phyloP scores from a whole-genome alignment of 768 basidiomycete species.

The Boletus sp. region DNA sequence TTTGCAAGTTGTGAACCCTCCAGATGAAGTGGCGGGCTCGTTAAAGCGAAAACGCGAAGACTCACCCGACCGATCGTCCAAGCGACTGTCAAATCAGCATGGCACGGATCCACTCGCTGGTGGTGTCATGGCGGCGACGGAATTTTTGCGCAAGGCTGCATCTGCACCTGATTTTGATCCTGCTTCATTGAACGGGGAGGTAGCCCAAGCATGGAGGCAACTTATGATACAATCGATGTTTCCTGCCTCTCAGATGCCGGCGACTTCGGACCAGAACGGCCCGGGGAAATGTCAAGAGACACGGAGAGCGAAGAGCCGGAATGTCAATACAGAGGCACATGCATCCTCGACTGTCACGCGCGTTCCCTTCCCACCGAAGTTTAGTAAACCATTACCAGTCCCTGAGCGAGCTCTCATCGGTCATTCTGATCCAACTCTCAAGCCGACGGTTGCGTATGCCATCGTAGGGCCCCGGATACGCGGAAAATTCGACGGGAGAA shows the following conservation, averaged over 20 bases:
- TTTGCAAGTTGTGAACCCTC: not conserved
- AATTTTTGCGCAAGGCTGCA: conserved; percentile 23
- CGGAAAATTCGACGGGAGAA: conserved; percentile 69
- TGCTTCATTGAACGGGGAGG: conserved; percentile 35
- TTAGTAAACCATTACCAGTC: conserved; percentile 18
- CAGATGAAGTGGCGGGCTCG: not conserved
- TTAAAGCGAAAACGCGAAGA: conserved; percentile 45
- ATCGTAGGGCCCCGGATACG: conserved; percentile 51
- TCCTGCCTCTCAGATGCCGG: conserved; percentile 35
- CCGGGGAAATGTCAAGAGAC: conserved; percentile 4
- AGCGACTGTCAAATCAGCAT: conserved; percentile 22
- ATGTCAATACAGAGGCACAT: not conserved
- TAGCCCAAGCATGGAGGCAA: conserved; percentile 55
- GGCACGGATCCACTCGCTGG: not conserved
- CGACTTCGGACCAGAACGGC: conserved; percentile 7
- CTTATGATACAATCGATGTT: conserved; percentile 61
- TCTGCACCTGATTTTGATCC: conserved; percentile 27
- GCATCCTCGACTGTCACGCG: conserved; percentile 6
- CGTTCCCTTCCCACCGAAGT: conserved; percentile 14
- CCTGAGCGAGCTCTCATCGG: conserved; percentile 22
- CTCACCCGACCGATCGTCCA: conserved; percentile 38
- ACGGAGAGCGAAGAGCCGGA: conserved; percentile 10
- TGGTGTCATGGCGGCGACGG: not conserved
- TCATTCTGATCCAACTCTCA: conserved; percentile 12
- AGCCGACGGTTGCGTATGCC: conserved; percentile 47